Conservation (phyloP, 345 rosid genomes). For the Rhizophora mangle region DNA sequence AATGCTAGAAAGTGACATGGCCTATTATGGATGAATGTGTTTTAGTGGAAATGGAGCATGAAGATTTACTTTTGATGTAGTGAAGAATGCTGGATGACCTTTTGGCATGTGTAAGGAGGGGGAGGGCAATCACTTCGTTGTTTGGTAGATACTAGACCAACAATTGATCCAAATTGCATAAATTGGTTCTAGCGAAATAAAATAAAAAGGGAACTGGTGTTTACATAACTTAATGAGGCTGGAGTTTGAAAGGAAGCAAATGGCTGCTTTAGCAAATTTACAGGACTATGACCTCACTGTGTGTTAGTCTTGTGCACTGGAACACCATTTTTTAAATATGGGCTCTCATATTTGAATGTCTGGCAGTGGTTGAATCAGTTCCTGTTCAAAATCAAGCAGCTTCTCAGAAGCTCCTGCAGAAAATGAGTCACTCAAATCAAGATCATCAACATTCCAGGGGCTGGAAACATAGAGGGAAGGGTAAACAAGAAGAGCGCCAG, state of each 20-base stretch:
- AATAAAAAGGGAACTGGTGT: not conserved
- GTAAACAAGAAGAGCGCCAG: slow-evolving; percentile 48
- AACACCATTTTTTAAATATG: not conserved
- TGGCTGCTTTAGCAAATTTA: slow-evolving; percentile 4
- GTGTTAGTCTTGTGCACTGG: no score
- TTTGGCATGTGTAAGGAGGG: not conserved
- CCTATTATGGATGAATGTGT: not conserved
- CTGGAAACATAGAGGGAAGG: slow-evolving; percentile 52
- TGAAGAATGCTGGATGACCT: not conserved
- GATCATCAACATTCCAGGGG: slow-evolving; percentile 41
- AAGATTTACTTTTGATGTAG: not conserved
- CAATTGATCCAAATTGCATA: no score
- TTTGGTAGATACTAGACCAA: no score
- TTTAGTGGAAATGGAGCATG: not conserved
- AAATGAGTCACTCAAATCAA: slow-evolving; percentile 53
- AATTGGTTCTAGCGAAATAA: not conserved
- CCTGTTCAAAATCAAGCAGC: slow-evolving; percentile 95
- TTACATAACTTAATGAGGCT: not conserved
- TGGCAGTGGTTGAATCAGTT: slow-evolving; percentile 59
- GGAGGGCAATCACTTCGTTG: not conserved
- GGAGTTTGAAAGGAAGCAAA: not conserved
- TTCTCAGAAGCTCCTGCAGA: slow-evolving; percentile 78
- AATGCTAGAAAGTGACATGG: not conserved
- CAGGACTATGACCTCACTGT: not conserved
- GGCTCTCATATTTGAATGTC: slow-evolving; percentile 7